Base-by-base conservation (phyloP, 2,329 filamentous ascomycete genomes). In the Fusarium aywerte region DNA sequence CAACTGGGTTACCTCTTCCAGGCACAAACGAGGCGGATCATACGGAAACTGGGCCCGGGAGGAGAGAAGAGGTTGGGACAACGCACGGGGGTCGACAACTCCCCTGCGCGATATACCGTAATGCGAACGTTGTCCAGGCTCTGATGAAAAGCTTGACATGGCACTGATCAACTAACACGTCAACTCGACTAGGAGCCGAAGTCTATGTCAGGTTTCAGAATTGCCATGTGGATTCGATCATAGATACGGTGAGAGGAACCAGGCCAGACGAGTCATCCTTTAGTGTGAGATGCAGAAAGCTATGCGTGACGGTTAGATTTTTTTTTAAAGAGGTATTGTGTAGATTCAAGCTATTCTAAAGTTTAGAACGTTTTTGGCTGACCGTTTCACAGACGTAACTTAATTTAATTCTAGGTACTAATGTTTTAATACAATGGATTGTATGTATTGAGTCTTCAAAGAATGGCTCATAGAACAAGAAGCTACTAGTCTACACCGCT, bases 201-300 rank as follows among this genome's bases (percentile, higher is more conserved):
- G 51, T 31, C 32, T 35, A 32, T 35, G 33, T 35, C 32, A 44
- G 44, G 33, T 44, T 60, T 52, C 25, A 53, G 39, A 16, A 43
- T 29, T 35, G 25, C 47, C 23, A 61, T 61, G 59, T 62, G 59
- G 59, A 31, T 36, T 62, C 57, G 29, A 47, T 51, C 48, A 21
- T 20, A 48, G 58, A 62, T 47, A 62, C 59, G 59, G 59, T 62
- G 59, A 62, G 43, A 51, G 36, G 50, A 29, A 47, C 31, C 10
- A 36, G 42, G 25, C 49, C 10, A 36, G 48, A 31, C 49, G 35
- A 62, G 58, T 43, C 58, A 62, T 42, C 25, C 9, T 48, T 36
- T 15, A 36, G 40, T 49, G 23, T 23, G 31, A 38, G 23, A 35
- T 49, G 45, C 32, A 49, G 7, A n/a, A 4, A 15, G 6, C 7